Conservation (phyloP, 2,329 filamentous ascomycete genomes). For the Hymenotorrendiella dingleyae region DNA sequence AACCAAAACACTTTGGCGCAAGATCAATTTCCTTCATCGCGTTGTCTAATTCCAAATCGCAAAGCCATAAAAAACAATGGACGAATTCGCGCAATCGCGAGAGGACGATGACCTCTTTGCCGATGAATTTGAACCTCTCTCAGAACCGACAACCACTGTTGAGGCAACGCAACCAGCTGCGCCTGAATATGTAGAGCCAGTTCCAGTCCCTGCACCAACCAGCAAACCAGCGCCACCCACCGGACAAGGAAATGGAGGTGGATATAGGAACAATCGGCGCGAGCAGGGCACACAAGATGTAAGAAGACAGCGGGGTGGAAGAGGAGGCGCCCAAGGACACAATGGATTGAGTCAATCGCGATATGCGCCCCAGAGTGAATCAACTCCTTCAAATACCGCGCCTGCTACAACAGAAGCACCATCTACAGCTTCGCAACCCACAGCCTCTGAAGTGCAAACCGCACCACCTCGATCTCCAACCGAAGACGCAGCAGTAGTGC, state of each 20-base stretch:
- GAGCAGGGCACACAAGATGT: conserved; percentile 6
- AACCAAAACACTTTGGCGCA: no score
- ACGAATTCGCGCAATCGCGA: conserved; percentile 31
- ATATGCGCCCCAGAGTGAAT: conserved; percentile 16
- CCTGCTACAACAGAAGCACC: neutral
- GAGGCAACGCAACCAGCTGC: conserved; percentile 9
- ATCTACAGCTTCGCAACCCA: neutral
- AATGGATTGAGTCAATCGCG: conserved; percentile 19
- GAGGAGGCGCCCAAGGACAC: conserved; percentile 12
- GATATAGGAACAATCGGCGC: conserved; percentile 6
- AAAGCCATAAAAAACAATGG: no score
- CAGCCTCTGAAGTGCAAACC: neutral
- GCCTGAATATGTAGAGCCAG: neutral
- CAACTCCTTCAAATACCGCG: neutral
- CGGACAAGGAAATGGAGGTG: conserved; percentile 3
- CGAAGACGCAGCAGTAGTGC: neutral
- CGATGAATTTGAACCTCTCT: conserved; percentile 30
- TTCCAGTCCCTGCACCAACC: neutral
- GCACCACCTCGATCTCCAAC: neutral
- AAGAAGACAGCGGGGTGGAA: conserved; percentile 10
- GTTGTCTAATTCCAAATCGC: no score
- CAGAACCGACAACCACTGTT: conserved; percentile 15
- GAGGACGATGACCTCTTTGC: conserved; percentile 31
- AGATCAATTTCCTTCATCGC: no score
- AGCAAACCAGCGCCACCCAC: neutral